Conservation (phyloP, 208 protist species). For the Trypanosoma boissoni region DNA sequence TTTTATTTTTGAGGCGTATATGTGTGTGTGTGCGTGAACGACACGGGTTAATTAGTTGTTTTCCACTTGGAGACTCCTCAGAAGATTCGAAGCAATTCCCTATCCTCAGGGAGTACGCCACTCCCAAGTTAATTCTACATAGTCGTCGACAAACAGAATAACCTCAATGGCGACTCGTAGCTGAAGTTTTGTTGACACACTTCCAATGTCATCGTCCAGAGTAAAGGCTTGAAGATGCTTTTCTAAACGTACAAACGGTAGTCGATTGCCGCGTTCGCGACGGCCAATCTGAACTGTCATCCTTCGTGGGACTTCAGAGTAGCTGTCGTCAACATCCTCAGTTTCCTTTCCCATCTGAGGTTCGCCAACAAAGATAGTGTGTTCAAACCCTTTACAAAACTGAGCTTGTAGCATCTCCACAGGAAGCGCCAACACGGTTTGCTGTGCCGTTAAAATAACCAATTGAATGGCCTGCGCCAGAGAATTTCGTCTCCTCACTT, state of each 20-base stretch:
- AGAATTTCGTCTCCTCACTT: conserved; percentile 2
- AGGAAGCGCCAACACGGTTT: conserved; percentile 25
- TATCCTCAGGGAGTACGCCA: conserved; percentile 16
- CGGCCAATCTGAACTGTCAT: conserved; percentile 23
- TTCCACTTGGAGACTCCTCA: too few species aligned
- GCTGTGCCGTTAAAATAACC: conserved; percentile 20
- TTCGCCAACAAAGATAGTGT: conserved; percentile 24
- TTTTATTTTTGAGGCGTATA: too few species aligned
- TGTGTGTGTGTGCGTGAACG: too few species aligned
- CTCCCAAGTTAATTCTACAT: conserved; percentile 23
- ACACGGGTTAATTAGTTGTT: too few species aligned
- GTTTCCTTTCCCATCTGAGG: neutral
- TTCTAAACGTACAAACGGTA: conserved; percentile 23
- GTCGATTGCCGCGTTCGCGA: neutral
- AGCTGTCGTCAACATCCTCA: neutral
- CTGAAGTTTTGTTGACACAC: conserved; percentile 12
- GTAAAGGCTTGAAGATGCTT: conserved; percentile 22
- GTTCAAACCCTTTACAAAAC: conserved; percentile 8
- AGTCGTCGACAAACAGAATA: conserved; percentile 18
- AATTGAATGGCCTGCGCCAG: conserved; percentile 18
- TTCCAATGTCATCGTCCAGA: conserved; percentile 9
- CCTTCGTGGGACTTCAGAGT: neutral
- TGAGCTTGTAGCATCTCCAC: conserved; percentile 26
- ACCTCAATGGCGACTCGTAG: conserved; percentile 20
- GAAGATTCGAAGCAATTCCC: too few species aligned